These are phyloP conservation scores for Trebouxia sp. DNA, from an alignment of 139 green algal genomes.

Conservation along the genomic window DNA sequence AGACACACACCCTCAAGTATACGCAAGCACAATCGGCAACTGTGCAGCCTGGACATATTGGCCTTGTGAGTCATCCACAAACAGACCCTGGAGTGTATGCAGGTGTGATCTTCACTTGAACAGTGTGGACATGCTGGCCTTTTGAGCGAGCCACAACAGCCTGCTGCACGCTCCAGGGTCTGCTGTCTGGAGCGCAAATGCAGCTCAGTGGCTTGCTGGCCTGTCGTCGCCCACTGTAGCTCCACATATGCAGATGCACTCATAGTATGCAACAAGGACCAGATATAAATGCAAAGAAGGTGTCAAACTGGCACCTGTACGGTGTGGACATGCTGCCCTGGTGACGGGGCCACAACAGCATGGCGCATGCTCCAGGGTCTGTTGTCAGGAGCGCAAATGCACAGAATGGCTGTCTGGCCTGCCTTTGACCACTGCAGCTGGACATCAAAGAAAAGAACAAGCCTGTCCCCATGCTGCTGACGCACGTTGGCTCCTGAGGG, in stretches of 20 bases:
- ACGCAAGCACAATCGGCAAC: too few species aligned
- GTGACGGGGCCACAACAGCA: neutral
- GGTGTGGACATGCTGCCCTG: neutral
- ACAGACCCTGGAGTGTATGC: too few species aligned
- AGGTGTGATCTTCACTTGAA: too few species aligned
- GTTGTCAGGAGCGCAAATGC: neutral
- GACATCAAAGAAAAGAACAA: slow-evolving; percentile 3
- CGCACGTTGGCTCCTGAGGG: slow-evolving; percentile 21
- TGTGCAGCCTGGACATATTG: too few species aligned
- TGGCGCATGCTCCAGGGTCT: neutral
- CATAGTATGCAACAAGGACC: too few species aligned
- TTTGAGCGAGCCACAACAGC: neutral
- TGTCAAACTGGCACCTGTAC: neutral
- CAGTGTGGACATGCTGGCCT: neutral
- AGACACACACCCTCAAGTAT: too few species aligned
- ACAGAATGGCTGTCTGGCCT: neutral
- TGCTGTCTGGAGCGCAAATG: neutral
- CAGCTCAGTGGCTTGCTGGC: slow-evolving; percentile 1
- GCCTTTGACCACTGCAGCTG: slow-evolving; percentile 18
- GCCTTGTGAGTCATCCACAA: too few species aligned
- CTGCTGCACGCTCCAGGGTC: neutral
- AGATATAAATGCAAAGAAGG: too few species aligned
- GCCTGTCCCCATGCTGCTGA: neutral
- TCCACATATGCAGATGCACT: too few species aligned
- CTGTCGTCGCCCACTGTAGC: slow-evolving; percentile 12